Percentiles rank a stretch among this genome's conserved stretches.
Conservation (phyloP, 2,329 filamentous ascomycete genomes). For the Knoxdaviesia proteae region DNA sequence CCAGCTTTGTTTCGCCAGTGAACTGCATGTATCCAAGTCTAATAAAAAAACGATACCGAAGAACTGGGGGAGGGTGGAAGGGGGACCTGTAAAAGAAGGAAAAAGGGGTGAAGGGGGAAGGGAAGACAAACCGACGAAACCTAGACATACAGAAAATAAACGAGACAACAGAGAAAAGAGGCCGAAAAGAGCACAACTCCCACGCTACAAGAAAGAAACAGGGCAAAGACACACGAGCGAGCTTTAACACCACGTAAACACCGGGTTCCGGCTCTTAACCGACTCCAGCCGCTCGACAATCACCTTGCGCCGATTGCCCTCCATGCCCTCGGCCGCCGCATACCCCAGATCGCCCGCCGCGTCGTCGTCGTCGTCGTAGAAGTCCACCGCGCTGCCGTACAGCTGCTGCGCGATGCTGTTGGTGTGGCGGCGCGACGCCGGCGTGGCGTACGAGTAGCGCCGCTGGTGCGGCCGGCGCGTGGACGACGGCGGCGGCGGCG, state of each 20-base stretch:
- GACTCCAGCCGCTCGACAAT: constrained; percentile 93
- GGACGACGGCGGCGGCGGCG: constrained; percentile 14
- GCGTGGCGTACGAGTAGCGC: constrained; percentile 31
- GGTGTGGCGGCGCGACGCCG: constrained; percentile 24
- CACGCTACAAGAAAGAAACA: neutral
- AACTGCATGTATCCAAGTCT: too few species aligned
- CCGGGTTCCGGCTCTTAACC: constrained; percentile 84
- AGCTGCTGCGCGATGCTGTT: constrained; percentile 31
- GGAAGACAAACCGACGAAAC: too few species aligned
- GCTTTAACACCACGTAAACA: constrained; percentile 83
- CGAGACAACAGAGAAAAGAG: too few species aligned
- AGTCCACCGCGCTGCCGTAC: constrained; percentile 31
- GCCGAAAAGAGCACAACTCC: too few species aligned
- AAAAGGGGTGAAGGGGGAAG: too few species aligned
- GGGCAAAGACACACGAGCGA: neutral
- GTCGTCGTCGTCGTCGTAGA: constrained; percentile 45
- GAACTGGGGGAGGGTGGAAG: too few species aligned
- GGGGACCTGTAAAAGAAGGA: too few species aligned
- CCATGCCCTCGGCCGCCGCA: constrained; percentile 82
- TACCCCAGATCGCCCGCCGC: constrained; percentile 86
- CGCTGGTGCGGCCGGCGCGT: constrained; percentile 14
- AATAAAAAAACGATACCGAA: too few species aligned
- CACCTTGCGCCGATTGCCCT: constrained; percentile 76
- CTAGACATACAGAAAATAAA: too few species aligned
- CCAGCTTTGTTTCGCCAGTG: too few species aligned